A percentile compares a stretch with the other conserved stretches of the same genome.
Conservation (phyloP, 2,329 filamentous ascomycete species). For the Apiospora rasikravindrae region DNA sequence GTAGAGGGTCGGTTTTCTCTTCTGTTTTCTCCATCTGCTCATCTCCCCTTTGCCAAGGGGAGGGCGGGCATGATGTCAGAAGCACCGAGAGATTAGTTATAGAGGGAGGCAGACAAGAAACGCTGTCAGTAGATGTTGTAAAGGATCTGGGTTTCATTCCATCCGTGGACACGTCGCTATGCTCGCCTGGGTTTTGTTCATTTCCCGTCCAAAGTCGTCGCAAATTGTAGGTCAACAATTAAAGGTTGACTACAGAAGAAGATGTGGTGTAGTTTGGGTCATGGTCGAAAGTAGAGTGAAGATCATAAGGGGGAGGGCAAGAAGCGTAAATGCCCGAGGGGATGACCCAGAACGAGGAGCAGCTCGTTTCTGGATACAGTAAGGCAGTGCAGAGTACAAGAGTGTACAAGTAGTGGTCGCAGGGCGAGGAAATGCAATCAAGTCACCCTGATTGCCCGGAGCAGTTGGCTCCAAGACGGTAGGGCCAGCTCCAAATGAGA, state of each 20-base stretch:
- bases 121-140: neutral
- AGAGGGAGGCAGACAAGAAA: neutral
- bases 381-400: neutral
- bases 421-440: neutral
- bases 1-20: neutral
- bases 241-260: neutral
- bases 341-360: neutral
- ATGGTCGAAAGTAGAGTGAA: conserved; percentile 5
- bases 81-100: conserved; percentile 4
- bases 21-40: neutral
- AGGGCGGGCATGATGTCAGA: neutral
- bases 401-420: neutral
- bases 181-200: neutral
- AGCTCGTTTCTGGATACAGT: neutral
- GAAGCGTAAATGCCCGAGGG: conserved; percentile 6
- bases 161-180: conserved; percentile 16
- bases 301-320: conserved; percentile 2
- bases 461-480: neutral
- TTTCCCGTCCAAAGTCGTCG: conserved; percentile 19
- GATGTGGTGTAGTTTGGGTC: neutral
- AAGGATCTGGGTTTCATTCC: neutral
- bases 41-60: neutral
- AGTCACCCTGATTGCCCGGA: neutral
- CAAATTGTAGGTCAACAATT: neutral
- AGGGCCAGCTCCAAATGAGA: conserved; percentile 3